Evolutionary conservation across 2,329 filamentous ascomycete species (phyloP).

Genomic region (Beauveria sp.): DNA sequence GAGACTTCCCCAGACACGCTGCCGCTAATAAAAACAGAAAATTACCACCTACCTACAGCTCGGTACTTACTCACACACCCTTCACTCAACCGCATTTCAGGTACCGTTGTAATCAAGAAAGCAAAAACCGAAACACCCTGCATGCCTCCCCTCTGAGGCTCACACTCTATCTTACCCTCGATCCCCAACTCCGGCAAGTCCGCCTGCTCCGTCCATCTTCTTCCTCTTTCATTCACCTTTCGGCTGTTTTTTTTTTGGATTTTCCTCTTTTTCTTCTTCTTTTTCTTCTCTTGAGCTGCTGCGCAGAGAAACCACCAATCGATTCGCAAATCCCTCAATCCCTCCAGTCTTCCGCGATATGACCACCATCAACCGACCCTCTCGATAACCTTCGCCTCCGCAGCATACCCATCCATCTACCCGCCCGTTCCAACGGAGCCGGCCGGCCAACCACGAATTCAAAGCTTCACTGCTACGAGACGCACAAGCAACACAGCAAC

Average conservation of each 20-base stretch:
- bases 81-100: neutral
- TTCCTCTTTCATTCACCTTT: neutral
- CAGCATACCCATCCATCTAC: neutral
- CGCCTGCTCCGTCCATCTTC: neutral
- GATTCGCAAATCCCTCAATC: neutral
- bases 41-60: no score
- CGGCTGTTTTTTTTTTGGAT: neutral
- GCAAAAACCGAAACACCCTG: neutral
- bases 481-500: no score
- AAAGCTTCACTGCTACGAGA: neutral
- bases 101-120: neutral
- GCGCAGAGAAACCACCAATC: neutral
- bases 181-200: slow-evolving; percentile 4
- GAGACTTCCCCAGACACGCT: neutral
- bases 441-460: neutral
- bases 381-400: neutral
- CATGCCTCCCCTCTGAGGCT: neutral
- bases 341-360: neutral
- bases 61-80: neutral
- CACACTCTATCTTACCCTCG: neutral
- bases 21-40: neutral
- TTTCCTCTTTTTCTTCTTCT: neutral
- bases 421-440: neutral
- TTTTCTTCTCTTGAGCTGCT: neutral
- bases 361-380: neutral